phyloP scores from a whole-genome alignment of 352 stramenopile genomes.

The Elongisporangium anandrum region DNA sequence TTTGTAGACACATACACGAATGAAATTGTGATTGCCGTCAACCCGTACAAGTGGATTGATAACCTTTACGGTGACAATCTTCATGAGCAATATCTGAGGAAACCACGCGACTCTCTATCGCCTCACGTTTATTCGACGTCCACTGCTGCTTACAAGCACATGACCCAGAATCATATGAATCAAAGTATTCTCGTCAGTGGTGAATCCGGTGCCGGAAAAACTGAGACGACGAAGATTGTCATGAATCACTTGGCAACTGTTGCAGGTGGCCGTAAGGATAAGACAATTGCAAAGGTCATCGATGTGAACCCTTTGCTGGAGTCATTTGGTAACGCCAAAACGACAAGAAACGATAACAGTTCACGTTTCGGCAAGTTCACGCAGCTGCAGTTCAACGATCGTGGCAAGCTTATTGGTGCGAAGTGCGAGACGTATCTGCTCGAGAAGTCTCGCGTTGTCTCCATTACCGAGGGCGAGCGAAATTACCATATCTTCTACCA shows the following conservation, averaged over 20 bases:
- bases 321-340: constrained; percentile 94
- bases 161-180: constrained; percentile 72
- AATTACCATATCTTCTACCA: constrained; percentile 99
- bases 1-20: constrained; percentile 93
- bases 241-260: constrained; percentile 87
- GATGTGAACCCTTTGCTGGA: constrained; percentile 91
- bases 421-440: constrained; percentile 94
- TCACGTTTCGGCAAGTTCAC: constrained; percentile 90
- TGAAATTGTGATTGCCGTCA: constrained; percentile 97
- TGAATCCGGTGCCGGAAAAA: constrained; percentile 91
- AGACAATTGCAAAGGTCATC: constrained; percentile 89
- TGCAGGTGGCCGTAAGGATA: constrained; percentile 79
- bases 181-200: constrained; percentile 87
- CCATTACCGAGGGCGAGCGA: constrained; percentile 93
- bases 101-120: constrained; percentile 54
- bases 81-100: constrained; percentile 78
- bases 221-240: constrained; percentile 96
- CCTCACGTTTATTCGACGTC: constrained; percentile 87
- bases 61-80: constrained; percentile 88
- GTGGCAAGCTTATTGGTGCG: constrained; percentile 76
- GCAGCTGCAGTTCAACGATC: constrained; percentile 82
- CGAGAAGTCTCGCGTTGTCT: constrained; percentile 95
- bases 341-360: constrained; percentile 91
- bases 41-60: constrained; percentile 95
- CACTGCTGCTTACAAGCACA: constrained; percentile 83